Base-by-base conservation (phyloP, 140 eudicot species). In the Stevia rebaudiana region DNA sequence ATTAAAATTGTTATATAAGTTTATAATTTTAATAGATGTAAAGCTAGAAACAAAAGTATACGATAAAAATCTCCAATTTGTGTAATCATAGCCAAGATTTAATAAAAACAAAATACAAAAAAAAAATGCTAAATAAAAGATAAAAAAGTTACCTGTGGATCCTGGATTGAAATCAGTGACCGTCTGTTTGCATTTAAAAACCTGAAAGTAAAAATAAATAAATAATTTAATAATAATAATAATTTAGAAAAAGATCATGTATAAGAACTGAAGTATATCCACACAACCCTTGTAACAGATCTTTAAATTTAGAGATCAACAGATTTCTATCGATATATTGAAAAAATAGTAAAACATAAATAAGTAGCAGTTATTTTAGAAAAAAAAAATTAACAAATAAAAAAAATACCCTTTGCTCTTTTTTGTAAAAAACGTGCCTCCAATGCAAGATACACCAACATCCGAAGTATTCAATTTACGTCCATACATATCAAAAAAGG, bases 371-470 rank as follows among this genome's bases (percentile, higher is more conserved):
- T 16, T 3, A 51, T 22, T 22, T 51, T 10, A 23, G 17, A 24
- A 16, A 46, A 1, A 46, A 23, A 24, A 5, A 35, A 47, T 25
- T 6, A 12, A 11, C 16, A 30, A 7, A 17, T n/a, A 71, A 36
- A 59, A 9, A 15, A 17, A 62, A 42, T 73, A 84, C 98, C 98
- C 98, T 69, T 83, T 92, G 68, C 74, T 85, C 54, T 74, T 80
- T 81, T 92, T 92, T 4, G 69, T 56, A 61, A 74, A 92, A 65
- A 92, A 92, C 15, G 89, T 85, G 63, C 91, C 94, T 71, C 73
- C 79, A 54, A 75, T 81, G 81, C 98, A 92, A 63, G 98, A 85
- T 43, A 92, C 79, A 18, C 98, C 96, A 72, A 92, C 98, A 71
- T 88, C 95, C 35, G 74, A 46, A 0, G 87, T 85, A 75, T 92